Base-by-base conservation (phyloP, 768 basidiomycete genomes). In the Phylloporus sp. region DNA sequence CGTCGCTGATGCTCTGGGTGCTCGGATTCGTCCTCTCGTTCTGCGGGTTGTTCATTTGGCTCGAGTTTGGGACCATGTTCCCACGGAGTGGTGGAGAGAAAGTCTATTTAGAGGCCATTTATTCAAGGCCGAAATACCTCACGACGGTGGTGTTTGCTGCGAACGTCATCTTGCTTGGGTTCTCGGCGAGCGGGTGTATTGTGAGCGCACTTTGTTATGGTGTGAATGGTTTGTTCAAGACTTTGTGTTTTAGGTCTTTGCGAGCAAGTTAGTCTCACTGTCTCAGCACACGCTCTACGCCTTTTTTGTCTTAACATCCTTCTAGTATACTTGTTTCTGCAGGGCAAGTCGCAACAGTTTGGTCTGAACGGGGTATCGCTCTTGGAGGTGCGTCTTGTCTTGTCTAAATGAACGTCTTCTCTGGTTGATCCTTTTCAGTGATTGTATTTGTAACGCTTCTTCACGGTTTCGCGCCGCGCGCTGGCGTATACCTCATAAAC, bases 51-150 rank as follows among this genome's bases (percentile, higher is more conserved):
- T 80, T 82, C 55, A 74, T 81, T 42, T 80, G 79, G 79, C 72
- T 82, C 18, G 79, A 82, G 49, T 74, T 75, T 42, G 81, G 80
- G 5, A 78, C 78, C 3, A 81, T 81, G 78, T 77, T 75, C 52
- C 80, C 79, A 6, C 70, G 78, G 1, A 78, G 76, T 11, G 79
- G 80, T 9, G 79, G 79, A 7, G 80, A 82, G 56, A 81, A 82
- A 57, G 79, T 81, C 3, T 81, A 82, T 50, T 63, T 81, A 18
- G 81, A 82, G 54, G 77, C 74, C 0, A 67, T 77, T 1, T 82
- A 79, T 57, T 65, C 58, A 38, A 68, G 59, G 33, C 78, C 78
- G 5, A 69, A 63, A 46, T 73, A 71, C 41, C 63, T 80, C 2
- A 72, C 70, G 2, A 80, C 78, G 0, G 63, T 73, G 6, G 57